A percentile compares a stretch with the other conserved stretches of the same genome.
Evolutionary conservation across 2,329 filamentous ascomycete species (phyloP).

Genomic region (Penicillium sp.): DNA sequence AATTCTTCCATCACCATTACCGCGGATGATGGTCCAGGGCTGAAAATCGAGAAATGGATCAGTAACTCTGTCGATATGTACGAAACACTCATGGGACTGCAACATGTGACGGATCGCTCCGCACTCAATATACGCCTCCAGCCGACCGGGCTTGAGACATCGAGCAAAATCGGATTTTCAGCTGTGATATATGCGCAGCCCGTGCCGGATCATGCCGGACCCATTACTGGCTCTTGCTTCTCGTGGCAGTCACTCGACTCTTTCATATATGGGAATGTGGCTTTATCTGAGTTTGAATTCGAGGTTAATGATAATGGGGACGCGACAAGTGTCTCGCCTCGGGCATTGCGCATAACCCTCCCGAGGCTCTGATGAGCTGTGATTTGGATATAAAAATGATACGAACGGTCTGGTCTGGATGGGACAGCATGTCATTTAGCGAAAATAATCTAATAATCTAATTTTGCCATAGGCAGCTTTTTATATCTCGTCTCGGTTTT

Average conservation of each 20-base stretch:
- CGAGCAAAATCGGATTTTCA: slow-evolving; percentile 18
- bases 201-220: slow-evolving; percentile 7
- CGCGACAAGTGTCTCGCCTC: slow-evolving; percentile 14
- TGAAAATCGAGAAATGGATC: slow-evolving; percentile 21
- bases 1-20: slow-evolving; percentile 23
- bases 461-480: too few relatives aligned
- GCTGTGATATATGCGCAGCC: slow-evolving; percentile 15
- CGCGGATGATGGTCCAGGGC: slow-evolving; percentile 22
- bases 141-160: slow-evolving; percentile 22
- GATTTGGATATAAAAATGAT: neutral
- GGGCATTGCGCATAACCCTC: slow-evolving; percentile 14
- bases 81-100: slow-evolving; percentile 9
- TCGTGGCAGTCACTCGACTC: slow-evolving; percentile 19
- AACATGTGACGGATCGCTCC: slow-evolving; percentile 2
- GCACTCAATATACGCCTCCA: slow-evolving; percentile 25
- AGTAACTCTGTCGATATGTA: slow-evolving; percentile 24
- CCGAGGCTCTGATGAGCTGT: neutral
- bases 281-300: slow-evolving; percentile 25
- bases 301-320: slow-evolving; percentile 15
- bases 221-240: slow-evolving; percentile 14
- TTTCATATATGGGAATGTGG: slow-evolving; percentile 21
- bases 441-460: too few relatives aligned
- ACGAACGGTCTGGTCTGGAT: too few relatives aligned
- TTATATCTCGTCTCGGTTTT: too few relatives aligned
- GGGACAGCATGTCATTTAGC: too few relatives aligned